phyloP scores from a whole-genome alignment of 768 basidiomycete genomes.

The Boletus edulis region DNA sequence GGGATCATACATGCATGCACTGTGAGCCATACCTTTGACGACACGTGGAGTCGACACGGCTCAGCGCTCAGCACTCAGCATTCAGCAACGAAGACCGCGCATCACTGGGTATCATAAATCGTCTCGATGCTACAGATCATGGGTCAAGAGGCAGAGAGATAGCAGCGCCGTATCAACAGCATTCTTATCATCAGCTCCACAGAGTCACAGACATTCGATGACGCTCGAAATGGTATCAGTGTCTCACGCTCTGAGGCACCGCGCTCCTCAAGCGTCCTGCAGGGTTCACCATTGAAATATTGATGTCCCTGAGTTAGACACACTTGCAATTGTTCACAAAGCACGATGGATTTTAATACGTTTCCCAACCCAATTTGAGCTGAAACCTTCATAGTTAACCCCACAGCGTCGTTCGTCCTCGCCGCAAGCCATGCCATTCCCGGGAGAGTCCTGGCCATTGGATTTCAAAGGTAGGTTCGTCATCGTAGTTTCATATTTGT shows the following conservation, averaged over 20 bases:
- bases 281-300: no score
- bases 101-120: neutral
- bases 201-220: slow-evolving; percentile 21
- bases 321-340: no score
- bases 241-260: slow-evolving; percentile 1
- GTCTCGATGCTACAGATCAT: slow-evolving; percentile 12
- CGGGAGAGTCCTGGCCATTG: slow-evolving; percentile 13
- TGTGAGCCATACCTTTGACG: slow-evolving; percentile 10
- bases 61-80: slow-evolving; percentile 2
- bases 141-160: slow-evolving; percentile 13
- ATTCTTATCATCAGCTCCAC: slow-evolving; percentile 27
- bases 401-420: neutral
- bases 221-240: neutral
- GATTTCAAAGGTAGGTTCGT: slow-evolving; percentile 16
- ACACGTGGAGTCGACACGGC: neutral
- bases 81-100: slow-evolving; percentile 9
- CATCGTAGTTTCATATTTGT: neutral
- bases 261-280: no score
- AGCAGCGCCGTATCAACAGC: neutral
- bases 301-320: no score
- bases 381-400: neutral
- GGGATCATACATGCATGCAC: neutral
- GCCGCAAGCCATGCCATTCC: slow-evolving; percentile 11
- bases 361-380: no score
- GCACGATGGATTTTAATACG: no score